These are phyloP conservation scores for Pseudevernia furfuracea DNA, from an alignment of 495 filamentous ascomycete species.

Conservation along the genomic window DNA sequence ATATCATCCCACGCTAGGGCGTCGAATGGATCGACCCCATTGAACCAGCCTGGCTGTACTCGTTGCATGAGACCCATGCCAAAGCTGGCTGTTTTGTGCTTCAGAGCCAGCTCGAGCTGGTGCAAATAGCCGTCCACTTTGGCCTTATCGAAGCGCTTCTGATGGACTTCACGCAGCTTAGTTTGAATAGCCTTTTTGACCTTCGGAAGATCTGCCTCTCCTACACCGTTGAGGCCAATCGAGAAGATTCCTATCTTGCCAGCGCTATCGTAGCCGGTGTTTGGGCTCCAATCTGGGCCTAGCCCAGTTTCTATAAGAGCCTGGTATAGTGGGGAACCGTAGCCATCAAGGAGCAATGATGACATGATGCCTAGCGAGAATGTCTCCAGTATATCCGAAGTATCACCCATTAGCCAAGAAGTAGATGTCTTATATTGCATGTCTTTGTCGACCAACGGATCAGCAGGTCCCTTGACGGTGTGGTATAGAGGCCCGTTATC, in stretches of 20 bases:
- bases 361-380: constrained; percentile 79
- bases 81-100: constrained; percentile 92
- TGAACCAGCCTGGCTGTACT: constrained; percentile 86
- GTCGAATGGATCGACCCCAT: constrained; percentile 85
- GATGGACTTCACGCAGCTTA: constrained; percentile 55
- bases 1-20: constrained; percentile 84
- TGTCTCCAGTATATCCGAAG: constrained; percentile 70
- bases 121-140: constrained; percentile 93
- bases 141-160: constrained; percentile 72
- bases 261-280: constrained; percentile 80
- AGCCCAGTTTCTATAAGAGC: constrained; percentile 86
- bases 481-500: constrained; percentile 56
- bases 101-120: constrained; percentile 79
- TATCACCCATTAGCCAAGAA: constrained; percentile 84
- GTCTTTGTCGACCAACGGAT: constrained; percentile 75
- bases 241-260: constrained; percentile 76
- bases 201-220: constrained; percentile 65
- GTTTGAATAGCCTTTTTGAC: constrained; percentile 64
- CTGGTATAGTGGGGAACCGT: constrained; percentile 87
- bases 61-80: constrained; percentile 85
- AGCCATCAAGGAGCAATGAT: constrained; percentile 79
- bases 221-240: constrained; percentile 79
- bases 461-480: constrained; percentile 72
- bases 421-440: constrained; percentile 88
- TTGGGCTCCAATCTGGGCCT: constrained; percentile 87